Conservation (phyloP, 1,139 yeast species). For the Saccharomyces hybrid region DNA sequence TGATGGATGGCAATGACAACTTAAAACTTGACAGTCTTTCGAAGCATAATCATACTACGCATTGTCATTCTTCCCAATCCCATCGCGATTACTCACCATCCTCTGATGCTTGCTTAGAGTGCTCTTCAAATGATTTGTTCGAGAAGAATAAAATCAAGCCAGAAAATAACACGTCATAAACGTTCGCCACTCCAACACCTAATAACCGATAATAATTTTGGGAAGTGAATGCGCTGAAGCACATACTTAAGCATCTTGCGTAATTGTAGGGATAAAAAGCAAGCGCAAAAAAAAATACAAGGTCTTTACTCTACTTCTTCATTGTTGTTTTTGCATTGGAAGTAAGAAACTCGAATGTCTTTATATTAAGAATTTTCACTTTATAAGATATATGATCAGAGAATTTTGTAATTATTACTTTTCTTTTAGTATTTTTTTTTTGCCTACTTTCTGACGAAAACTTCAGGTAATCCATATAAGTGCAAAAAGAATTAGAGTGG, state of each 20-base stretch:
- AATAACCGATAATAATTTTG: neutral
- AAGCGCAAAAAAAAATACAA: neutral
- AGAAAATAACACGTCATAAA: neutral
- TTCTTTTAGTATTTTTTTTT: neutral
- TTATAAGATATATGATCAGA: neutral
- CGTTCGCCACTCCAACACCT: conserved; percentile 4
- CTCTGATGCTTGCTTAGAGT: neutral
- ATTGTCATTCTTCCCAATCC: neutral
- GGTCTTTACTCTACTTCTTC: neutral
- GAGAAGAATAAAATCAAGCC: neutral
- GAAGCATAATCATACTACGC: neutral
- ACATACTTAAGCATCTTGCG: neutral
- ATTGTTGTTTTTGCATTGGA: neutral
- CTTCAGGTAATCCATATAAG: too few species aligned
- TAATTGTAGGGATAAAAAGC: too few species aligned
- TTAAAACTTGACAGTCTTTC: neutral
- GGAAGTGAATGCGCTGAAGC: neutral
- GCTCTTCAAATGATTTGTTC: neutral
- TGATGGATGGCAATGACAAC: conserved; percentile 6
- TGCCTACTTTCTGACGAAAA: neutral
- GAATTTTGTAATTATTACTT: neutral
- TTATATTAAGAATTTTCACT: neutral
- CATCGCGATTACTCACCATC: neutral
- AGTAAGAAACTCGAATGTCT: neutral
- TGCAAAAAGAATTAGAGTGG: too few species aligned